phyloP scores from a whole-genome alignment of 2,329 filamentous ascomycete species.

The Calonectria pseudoreteaudii region DNA sequence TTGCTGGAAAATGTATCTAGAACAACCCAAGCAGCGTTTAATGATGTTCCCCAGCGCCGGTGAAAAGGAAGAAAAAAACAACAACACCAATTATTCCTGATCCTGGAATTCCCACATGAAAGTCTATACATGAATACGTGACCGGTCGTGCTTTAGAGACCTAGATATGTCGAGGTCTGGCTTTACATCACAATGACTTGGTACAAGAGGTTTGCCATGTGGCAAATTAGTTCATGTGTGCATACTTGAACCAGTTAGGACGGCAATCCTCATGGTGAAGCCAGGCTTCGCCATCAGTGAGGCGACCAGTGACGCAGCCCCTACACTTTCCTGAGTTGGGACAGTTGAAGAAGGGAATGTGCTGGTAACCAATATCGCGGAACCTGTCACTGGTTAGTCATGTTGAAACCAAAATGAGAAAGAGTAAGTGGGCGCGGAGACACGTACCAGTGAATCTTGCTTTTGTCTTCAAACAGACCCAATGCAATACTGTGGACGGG shows the following conservation, averaged over 20 bases:
- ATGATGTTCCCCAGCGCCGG: conserved; percentile 37
- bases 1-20: background rate
- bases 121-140: conserved; percentile 24
- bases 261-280: conserved; percentile 93
- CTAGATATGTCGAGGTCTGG: background rate
- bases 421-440: background rate
- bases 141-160: background rate
- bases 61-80: conserved; percentile 24
- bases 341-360: conserved; percentile 99
- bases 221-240: background rate
- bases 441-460: conserved; percentile 90
- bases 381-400: conserved; percentile 73
- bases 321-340: conserved; percentile 95
- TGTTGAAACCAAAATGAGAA: background rate
- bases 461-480: conserved; percentile 90
- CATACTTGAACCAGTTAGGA: conserved; percentile 93
- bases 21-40: conserved; percentile 22
- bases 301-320: conserved; percentile 85
- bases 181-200: background rate
- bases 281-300: conserved; percentile 89
- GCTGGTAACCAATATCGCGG: conserved; percentile 98
- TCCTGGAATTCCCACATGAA: conserved; percentile 27
- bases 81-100: conserved; percentile 16
- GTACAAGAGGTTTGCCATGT: background rate
- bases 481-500: conserved; percentile 96